A percentile compares a stretch with the other conserved stretches of the same genome.
Conservation (phyloP, 768 basidiomycete genomes). For the Pleurotus djamor region DNA sequence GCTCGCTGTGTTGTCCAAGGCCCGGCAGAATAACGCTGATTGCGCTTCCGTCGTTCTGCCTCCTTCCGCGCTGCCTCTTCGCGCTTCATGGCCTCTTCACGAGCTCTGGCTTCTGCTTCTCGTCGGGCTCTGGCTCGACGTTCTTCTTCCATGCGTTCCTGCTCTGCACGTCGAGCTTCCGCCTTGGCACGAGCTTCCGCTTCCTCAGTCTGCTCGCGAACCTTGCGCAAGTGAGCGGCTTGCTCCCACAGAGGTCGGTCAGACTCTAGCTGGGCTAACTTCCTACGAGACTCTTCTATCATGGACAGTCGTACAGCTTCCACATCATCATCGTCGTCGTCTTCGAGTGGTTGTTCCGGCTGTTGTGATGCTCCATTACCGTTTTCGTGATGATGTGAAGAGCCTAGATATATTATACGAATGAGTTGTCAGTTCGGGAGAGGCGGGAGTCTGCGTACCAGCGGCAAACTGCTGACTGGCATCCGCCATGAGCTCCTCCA, state of each 20-base stretch:
- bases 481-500: conserved; percentile 38
- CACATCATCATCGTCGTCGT: conserved; percentile 24
- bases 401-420: too few relatives aligned
- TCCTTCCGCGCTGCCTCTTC: conserved; percentile 29
- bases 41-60: conserved; percentile 39
- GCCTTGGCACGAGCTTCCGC: conserved; percentile 32
- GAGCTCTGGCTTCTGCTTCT: conserved; percentile 22
- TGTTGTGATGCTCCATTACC: too few relatives aligned
- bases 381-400: too few relatives aligned
- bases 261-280: conserved; percentile 64
- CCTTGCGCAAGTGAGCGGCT: conserved; percentile 41
- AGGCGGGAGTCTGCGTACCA: too few relatives aligned
- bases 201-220: conserved; percentile 31
- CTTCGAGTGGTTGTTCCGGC: conserved; percentile 12
- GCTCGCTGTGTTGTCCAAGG: conserved; percentile 67
- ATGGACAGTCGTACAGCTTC: conserved; percentile 35
- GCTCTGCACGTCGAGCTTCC: conserved; percentile 30
- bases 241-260: conserved; percentile 65
- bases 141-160: conserved; percentile 20
- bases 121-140: conserved; percentile 18
- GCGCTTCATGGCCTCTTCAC: conserved; percentile 16
- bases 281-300: conserved; percentile 65
- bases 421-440: too few relatives aligned
- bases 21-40: conserved; percentile 57
- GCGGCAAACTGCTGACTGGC: not conserved